These are phyloP conservation scores for Trametes coccinea DNA, from an alignment of 768 basidiomycete species.

Conservation along the genomic window DNA sequence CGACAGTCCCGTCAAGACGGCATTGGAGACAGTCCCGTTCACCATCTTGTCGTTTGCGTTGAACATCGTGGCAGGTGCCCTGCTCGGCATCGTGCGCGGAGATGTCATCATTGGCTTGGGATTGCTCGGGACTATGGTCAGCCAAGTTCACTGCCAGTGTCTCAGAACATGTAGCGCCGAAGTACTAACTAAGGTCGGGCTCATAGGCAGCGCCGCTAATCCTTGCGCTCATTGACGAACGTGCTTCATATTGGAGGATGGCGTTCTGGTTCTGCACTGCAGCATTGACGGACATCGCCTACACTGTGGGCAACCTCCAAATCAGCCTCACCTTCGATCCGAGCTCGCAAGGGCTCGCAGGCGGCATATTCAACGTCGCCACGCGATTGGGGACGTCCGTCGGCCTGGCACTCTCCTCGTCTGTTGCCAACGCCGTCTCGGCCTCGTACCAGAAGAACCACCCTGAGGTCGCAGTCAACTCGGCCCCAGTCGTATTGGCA, in stretches of 20 bases:
- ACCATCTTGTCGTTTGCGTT: constrained; percentile 30
- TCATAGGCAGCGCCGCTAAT: constrained; percentile 33
- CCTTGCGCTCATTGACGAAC: constrained; percentile 35
- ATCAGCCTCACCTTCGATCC: too few species aligned
- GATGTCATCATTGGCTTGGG: constrained; percentile 33
- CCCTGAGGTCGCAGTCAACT: too few species aligned
- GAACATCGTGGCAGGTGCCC: constrained; percentile 21
- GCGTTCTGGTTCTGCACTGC: constrained; percentile 35
- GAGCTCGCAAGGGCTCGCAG: too few species aligned
- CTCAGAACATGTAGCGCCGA: too few species aligned
- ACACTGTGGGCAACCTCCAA: constrained; percentile 37
- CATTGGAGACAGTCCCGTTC: constrained; percentile 37
- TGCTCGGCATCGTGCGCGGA: constrained; percentile 32
- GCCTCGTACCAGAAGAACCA: too few species aligned
- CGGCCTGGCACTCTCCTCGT: too few species aligned
- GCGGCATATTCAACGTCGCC: too few species aligned
- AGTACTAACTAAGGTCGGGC: too few species aligned
- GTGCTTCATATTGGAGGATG: constrained; percentile 36
- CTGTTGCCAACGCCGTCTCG: too few species aligned
- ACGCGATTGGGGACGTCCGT: too few species aligned
- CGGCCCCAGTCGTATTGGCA: too few species aligned
- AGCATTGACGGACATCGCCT: constrained; percentile 33
- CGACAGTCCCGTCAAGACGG: constrained; percentile 34
- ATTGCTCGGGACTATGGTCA: constrained; percentile 31
- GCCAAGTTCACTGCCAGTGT: constrained; percentile 5